These are phyloP conservation scores for Priceomyces fermenticarens DNA, from an alignment of 805 yeast genomes.

Conservation along the genomic window DNA sequence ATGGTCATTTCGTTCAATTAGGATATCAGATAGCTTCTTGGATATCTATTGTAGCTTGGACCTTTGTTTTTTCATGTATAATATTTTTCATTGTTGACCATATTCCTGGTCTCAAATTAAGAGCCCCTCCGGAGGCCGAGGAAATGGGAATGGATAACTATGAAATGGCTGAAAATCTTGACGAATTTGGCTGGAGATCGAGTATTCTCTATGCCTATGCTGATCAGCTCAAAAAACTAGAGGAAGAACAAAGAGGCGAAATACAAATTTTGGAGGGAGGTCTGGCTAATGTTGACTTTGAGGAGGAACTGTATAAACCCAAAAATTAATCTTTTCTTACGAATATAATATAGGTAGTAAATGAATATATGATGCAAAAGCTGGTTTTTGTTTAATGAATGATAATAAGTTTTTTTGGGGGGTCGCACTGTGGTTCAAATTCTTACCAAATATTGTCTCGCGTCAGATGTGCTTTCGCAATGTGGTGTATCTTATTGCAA, in stretches of 20 bases:
- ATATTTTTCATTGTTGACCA: slow-evolving; percentile 47
- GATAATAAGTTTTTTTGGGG: no score
- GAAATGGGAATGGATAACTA: slow-evolving; percentile 49
- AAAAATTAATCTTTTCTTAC: no score
- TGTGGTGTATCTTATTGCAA: no score
- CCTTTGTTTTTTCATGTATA: slow-evolving; percentile 38
- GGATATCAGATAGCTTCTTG: slow-evolving; percentile 47
- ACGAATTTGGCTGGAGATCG: slow-evolving; percentile 34
- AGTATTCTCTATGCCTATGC: slow-evolving; percentile 22
- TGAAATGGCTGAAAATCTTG: slow-evolving; percentile 50
- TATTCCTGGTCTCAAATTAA: slow-evolving; percentile 49
- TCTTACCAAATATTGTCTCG: no score
- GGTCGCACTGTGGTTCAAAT: no score
- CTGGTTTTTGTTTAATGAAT: no score
- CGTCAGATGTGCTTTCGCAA: no score
- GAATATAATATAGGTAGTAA: no score
- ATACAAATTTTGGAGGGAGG: slow-evolving; percentile 17
- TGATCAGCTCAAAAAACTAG: slow-evolving; percentile 12
- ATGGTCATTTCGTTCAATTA: slow-evolving; percentile 43
- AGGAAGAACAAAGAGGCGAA: slow-evolving; percentile 11
- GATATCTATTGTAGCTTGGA: slow-evolving; percentile 43
- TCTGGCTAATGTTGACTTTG: no score
- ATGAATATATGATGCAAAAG: no score
- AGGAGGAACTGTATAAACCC: no score
- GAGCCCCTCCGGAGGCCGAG: slow-evolving; percentile 45